These are phyloP conservation scores for Hyparrhenia diplandra DNA, from an alignment of 176 grass and related monocot genomes.

Conservation along the genomic window DNA sequence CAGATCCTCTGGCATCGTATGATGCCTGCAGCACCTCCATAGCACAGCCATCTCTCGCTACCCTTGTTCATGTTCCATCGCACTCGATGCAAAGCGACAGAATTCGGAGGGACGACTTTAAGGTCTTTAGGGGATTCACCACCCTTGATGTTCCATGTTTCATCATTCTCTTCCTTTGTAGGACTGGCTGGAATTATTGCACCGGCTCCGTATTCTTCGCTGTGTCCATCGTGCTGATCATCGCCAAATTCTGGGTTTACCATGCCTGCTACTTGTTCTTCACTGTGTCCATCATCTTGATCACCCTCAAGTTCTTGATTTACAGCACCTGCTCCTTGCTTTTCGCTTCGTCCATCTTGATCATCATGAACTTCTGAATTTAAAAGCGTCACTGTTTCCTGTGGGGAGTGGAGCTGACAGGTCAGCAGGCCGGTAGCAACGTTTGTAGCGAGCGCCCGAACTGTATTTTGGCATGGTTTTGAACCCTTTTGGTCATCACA, in stretches of 20 bases:
- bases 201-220: slow-evolving; percentile 13
- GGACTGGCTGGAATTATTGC: slow-evolving; percentile 8
- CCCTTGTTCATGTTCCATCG: slow-evolving; percentile 97
- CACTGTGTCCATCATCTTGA: not conserved
- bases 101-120: slow-evolving; percentile 58
- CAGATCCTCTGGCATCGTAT: slow-evolving; percentile 76
- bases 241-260: not conserved
- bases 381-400: slow-evolving; percentile 1
- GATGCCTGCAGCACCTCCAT: slow-evolving; percentile 82
- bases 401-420: not conserved
- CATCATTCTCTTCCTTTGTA: slow-evolving; percentile 25
- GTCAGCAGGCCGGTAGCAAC: not conserved
- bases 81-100: slow-evolving; percentile 67
- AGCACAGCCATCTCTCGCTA: slow-evolving; percentile 87
- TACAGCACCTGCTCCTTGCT: slow-evolving; percentile 11
- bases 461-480: slow-evolving; percentile 14
- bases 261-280: slow-evolving; percentile 19
- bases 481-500: slow-evolving; percentile 44
- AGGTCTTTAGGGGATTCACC: slow-evolving; percentile 37
- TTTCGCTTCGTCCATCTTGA: slow-evolving; percentile 16
- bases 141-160: slow-evolving; percentile 9
- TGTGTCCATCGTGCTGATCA: too few relatives aligned
- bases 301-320: not conserved
- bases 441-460: not conserved
- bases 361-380: slow-evolving; percentile 1